A percentile compares a stretch with the other conserved stretches of the same genome.
phyloP scores from a whole-genome alignment of 192 early-diverging fungal species.

The Rhizophlyctis rosea region DNA sequence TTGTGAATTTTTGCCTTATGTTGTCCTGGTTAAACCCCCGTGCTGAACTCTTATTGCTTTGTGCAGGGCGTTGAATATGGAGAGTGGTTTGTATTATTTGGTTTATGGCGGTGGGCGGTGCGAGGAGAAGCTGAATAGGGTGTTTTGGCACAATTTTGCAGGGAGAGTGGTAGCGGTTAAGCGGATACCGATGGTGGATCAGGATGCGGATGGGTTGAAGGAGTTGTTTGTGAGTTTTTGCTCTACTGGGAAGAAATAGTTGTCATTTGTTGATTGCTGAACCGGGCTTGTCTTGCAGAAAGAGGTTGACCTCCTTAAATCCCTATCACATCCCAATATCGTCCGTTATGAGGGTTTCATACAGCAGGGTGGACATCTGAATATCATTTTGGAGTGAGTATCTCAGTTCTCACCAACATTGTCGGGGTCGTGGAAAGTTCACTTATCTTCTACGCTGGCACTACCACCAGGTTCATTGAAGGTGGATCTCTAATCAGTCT shows the following conservation, averaged over 20 bases:
- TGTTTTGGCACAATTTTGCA: no score
- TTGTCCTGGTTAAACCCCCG: neutral
- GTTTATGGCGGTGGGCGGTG: no score
- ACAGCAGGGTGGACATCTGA: conserved; percentile 64
- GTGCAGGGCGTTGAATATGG: conserved; percentile 13
- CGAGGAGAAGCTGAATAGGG: no score
- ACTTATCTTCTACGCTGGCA: no score
- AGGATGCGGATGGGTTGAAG: conserved; percentile 61
- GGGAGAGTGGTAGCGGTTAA: conserved; percentile 87
- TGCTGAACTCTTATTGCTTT: neutral
- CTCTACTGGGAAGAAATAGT: neutral
- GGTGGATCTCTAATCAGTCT: conserved; percentile 84
- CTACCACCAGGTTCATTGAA: conserved; percentile 42
- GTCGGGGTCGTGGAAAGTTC: conserved; percentile 1
- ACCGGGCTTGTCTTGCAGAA: conserved; percentile 22
- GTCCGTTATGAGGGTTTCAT: conserved; percentile 84
- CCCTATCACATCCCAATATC: conserved; percentile 78
- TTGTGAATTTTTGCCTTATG: neutral
- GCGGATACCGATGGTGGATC: conserved; percentile 72
- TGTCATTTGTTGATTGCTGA: neutral
- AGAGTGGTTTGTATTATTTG: no score
- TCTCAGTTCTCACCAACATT: neutral
- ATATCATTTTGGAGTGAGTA: conserved; percentile 75
- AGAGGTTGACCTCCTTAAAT: conserved; percentile 83
- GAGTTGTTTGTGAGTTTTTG: conserved; percentile 62